A percentile compares a stretch with the other conserved stretches of the same genome.
These are phyloP conservation scores for Vaccinium macrocarpon DNA, from an alignment of 148 eudicot genomes.

Conservation along the genomic window DNA sequence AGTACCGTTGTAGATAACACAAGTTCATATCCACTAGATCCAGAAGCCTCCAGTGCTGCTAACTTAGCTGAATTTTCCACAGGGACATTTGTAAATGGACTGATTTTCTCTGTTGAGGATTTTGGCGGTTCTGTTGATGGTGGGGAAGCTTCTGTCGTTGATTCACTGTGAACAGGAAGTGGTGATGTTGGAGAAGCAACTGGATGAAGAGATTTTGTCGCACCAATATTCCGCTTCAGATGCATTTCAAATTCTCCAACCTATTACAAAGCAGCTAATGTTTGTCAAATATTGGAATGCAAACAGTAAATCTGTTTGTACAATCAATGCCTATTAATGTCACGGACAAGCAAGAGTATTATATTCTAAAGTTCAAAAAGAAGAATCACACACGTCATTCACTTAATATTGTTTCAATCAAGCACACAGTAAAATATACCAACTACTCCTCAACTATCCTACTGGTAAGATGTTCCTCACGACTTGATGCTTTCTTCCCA, in stretches of 20 bases:
- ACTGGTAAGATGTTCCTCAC: not conserved
- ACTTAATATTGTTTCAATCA: conserved; percentile 5
- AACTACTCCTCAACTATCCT: not conserved
- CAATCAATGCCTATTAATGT: not conserved
- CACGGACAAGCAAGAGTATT: not conserved
- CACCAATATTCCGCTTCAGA: conserved; percentile 75
- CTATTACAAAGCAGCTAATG: conserved; percentile 33
- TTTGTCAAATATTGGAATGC: not conserved
- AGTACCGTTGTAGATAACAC: conserved; percentile 73
- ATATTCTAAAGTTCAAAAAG: not conserved
- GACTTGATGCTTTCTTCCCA: not conserved
- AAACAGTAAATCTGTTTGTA: not conserved
- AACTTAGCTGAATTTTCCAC: conserved; percentile 50
- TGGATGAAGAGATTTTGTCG: conserved; percentile 36
- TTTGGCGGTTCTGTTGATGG: conserved; percentile 38
- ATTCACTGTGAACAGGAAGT: conserved; percentile 61
- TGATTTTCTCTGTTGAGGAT: conserved; percentile 49
- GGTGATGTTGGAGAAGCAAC: conserved; percentile 38
- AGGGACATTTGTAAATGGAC: conserved; percentile 60
- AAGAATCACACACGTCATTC: not conserved
- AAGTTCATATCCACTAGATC: conserved; percentile 64
- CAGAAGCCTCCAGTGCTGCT: conserved; percentile 87
- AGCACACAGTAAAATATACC: not conserved
- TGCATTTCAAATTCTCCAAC: conserved; percentile 91
- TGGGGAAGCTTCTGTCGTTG: conserved; percentile 35